Conservation (phyloP, 2,329 filamentous ascomycete species). For the Ophiostoma piceae region DNA sequence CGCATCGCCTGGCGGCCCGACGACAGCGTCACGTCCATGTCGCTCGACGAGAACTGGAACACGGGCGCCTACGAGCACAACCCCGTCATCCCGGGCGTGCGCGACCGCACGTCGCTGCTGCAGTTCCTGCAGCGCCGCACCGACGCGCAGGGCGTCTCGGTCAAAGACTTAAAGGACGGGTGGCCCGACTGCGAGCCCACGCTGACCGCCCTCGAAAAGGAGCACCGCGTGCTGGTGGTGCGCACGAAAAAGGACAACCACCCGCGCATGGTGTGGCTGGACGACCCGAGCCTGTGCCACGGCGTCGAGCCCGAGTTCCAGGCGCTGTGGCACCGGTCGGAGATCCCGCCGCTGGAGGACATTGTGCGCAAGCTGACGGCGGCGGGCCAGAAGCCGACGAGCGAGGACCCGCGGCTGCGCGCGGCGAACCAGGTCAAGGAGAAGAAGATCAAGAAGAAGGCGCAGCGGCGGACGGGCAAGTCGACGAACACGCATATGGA, state of each 20-base stretch:
- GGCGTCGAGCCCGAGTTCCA: conserved; percentile 77
- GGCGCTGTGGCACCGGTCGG: conserved; percentile 74
- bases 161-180: conserved; percentile 92
- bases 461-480: conserved; percentile 64
- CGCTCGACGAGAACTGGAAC: conserved; percentile 42
- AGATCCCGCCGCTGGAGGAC: conserved; percentile 68
- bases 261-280: conserved; percentile 80
- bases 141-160: conserved; percentile 72
- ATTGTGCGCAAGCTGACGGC: conserved; percentile 71
- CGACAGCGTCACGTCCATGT: conserved; percentile 43
- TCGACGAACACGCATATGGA: conserved; percentile 85
- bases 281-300: conserved; percentile 73
- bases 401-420: conserved; percentile 65
- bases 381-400: conserved; percentile 78
- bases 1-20: conserved; percentile 55
- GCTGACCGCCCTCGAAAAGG: conserved; percentile 69
- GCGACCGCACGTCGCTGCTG: conserved; percentile 69
- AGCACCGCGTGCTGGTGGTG: conserved; percentile 77
- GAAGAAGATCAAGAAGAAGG: conserved; percentile 69
- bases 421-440: conserved; percentile 52
- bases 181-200: conserved; percentile 81
- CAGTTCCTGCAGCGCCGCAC: conserved; percentile 74
- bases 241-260: conserved; percentile 89
- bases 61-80: conserved; percentile 74
- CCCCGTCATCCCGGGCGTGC: conserved; percentile 74